Conservation (phyloP, 2,329 filamentous ascomycete species). For the Aschersonia sp. region DNA sequence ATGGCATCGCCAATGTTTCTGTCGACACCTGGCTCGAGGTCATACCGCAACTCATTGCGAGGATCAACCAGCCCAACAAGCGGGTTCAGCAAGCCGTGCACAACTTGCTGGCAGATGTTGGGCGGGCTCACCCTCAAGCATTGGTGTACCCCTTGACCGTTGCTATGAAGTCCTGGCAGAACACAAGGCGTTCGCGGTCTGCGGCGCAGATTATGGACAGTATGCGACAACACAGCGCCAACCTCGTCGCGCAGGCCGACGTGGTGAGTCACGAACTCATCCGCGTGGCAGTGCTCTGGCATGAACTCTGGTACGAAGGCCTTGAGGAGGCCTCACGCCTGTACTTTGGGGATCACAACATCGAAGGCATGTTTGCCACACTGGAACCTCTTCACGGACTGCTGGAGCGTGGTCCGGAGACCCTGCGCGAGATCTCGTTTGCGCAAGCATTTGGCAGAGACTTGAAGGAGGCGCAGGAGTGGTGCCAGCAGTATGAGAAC, state of each 20-base stretch:
- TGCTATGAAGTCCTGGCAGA: conserved; percentile 85
- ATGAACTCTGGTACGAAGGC: conserved; percentile 97
- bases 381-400: conserved; percentile 83
- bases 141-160: conserved; percentile 95
- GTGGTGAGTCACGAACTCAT: conserved; percentile 94
- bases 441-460: conserved; percentile 94
- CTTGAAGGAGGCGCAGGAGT: conserved; percentile 85
- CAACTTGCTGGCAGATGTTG: conserved; percentile 81
- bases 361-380: conserved; percentile 90
- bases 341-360: conserved; percentile 96
- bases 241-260: conserved; percentile 87
- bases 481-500: conserved; percentile 82
- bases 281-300: conserved; percentile 91
- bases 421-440: conserved; percentile 89
- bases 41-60: conserved; percentile 90
- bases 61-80: conserved; percentile 90
- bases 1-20: conserved; percentile 82
- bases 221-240: conserved; percentile 88
- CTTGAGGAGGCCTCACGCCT: conserved; percentile 90
- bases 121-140: conserved; percentile 86
- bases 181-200: conserved; percentile 69
- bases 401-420: conserved; percentile 83
- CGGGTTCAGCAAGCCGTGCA: conserved; percentile 84
- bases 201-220: conserved; percentile 93
- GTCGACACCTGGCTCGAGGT: conserved; percentile 98